Conservation (phyloP, 345 rosid species). For the Conringia planisiliqua region DNA sequence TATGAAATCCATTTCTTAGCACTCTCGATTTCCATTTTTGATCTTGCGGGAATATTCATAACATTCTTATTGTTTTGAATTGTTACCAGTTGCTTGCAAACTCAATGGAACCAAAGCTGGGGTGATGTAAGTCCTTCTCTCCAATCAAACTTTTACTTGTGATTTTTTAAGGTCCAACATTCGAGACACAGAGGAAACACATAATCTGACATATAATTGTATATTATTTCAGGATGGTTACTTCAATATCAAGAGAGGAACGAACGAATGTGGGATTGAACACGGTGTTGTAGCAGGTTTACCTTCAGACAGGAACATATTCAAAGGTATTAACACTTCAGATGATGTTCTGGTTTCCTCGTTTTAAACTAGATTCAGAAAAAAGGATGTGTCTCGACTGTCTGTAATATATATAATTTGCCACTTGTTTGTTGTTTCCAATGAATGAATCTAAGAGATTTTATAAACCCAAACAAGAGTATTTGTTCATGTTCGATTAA, state of each 20-base stretch:
- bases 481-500: not conserved
- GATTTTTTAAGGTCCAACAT: not conserved
- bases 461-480: not conserved
- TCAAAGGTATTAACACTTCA: too few species aligned
- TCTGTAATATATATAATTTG: slow-evolving; percentile 11
- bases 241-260: too few species aligned
- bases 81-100: slow-evolving; percentile 82
- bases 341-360: slow-evolving; percentile 46
- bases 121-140: slow-evolving; percentile 62
- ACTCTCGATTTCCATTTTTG: not conserved
- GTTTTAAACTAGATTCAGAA: slow-evolving; percentile 19
- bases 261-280: too few species aligned
- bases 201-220: too few species aligned
- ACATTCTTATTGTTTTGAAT: slow-evolving; percentile 3
- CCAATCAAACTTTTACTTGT: not conserved
- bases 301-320: too few species aligned
- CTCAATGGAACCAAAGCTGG: slow-evolving; percentile 92
- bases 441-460: not conserved
- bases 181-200: too few species aligned
- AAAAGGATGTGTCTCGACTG: not conserved
- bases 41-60: not conserved
- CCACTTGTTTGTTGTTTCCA: not conserved
- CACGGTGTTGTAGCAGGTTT: too few species aligned
- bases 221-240: too few species aligned
- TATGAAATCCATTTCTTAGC: slow-evolving; percentile 27